Evolutionary conservation across 176 grass and related monocot species (phyloP).

Genomic region (Musa itinerans): DNA sequence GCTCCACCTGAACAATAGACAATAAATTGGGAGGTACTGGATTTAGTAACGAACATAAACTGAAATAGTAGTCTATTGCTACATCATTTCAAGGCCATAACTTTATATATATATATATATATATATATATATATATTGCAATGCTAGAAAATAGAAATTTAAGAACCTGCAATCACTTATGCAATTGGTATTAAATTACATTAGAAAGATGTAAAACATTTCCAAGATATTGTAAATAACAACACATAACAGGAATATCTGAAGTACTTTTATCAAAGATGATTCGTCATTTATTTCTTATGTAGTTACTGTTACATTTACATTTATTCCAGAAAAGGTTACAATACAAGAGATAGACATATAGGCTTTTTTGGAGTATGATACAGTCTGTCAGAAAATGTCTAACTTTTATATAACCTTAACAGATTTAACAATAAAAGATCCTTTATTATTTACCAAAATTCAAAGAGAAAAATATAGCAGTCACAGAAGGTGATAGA

Average conservation of each 20-base stretch:
- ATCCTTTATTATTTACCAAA: neutral
- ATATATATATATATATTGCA: too few species aligned
- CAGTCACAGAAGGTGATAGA: neutral
- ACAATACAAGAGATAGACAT: neutral
- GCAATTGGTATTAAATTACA: neutral
- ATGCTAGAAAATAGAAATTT: neutral
- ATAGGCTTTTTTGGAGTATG: neutral
- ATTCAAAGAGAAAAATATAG: neutral
- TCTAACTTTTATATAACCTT: neutral
- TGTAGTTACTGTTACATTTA: neutral
- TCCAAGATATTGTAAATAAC: neutral
- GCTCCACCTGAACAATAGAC: slow-evolving; percentile 25
- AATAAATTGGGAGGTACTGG: neutral
- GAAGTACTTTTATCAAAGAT: neutral
- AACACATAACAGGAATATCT: neutral
- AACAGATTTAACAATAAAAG: neutral
- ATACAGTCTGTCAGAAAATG: neutral
- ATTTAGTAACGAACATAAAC: neutral
- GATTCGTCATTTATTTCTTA: neutral
- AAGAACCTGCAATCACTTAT: neutral
- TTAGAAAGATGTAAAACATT: neutral
- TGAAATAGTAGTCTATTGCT: neutral
- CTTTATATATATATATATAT: neutral
- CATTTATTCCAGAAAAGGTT: neutral
- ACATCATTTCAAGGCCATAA: neutral